Evolutionary conservation across 2,329 filamentous ascomycete species (phyloP), one percentile per base, ranked within the genome.

Genomic region (Aspergillus versicolor): DNA sequence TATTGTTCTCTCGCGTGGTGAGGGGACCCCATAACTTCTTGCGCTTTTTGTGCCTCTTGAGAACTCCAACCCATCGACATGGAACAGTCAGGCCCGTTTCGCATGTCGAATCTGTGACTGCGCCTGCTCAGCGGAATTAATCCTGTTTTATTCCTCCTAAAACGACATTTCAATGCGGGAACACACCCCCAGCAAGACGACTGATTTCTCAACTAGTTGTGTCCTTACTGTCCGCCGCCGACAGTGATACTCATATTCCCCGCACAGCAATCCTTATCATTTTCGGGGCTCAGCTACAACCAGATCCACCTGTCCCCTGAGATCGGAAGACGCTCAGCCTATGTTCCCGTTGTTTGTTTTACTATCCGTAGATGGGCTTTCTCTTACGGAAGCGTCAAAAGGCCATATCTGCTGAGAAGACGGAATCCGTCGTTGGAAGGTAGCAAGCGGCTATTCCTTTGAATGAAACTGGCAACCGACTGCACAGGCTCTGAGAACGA

Each of bases 341-440:
- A n/a, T 49, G 57, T 24, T 43, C 41, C 54, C 60, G 34, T 55
- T 60, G 47, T 43, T 56, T 52, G 41, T 53, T 56, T 54, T 56
- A 53, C 57, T 68, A 60, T 65, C 64, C 66, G 71, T 74, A 74
- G 72, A 73, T 73, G 73, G 69, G 69, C 66, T 57, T 67, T 57
- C 64, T 61, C 27, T 60, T 59, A 58, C 21, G 49, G 58, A 57
- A 50, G 51, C 55, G 50, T 54, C 58, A 57, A 59, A 56, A 56
- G 24, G 12, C 24, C 22, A 8, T 50, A 30, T 52, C 38, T 17
- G 45, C 51, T 44, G 50, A 46, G 46, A 40, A 30, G 43, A 53
- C 54, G 38, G 38, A 53, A 19, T 27, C n/a, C 22, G 52, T 13
- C 42, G 34, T 54, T 43, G 12, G 40, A 22, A 57, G 43, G 34